Percentiles rank a stretch among this genome's conserved stretches.
Conservation (phyloP, 768 basidiomycete genomes). For the Terana coerulea region DNA sequence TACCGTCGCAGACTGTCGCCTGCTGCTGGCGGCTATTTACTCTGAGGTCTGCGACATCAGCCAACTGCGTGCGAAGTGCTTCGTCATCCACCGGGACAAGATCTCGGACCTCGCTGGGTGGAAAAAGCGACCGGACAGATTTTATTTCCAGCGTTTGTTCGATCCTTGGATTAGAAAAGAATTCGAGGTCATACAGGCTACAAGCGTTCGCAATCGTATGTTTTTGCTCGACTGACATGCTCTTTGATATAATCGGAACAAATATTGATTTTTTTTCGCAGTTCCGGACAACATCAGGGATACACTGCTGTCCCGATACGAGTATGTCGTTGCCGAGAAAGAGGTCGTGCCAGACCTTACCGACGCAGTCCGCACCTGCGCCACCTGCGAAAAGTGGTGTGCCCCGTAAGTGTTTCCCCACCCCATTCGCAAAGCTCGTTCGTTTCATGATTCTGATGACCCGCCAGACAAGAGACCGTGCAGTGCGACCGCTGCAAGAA, state of each 20-base stretch:
- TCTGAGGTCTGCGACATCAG: conserved; percentile 94
- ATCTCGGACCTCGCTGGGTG: conserved; percentile 89
- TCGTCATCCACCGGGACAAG: conserved; percentile 93
- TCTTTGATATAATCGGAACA: conserved; percentile 3
- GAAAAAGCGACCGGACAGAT: conserved; percentile 92
- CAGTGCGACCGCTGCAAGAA: conserved; percentile 90
- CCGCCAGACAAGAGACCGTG: conserved; percentile 71
- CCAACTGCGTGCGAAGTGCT: conserved; percentile 89
- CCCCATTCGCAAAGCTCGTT: conserved; percentile 9
- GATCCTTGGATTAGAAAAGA: conserved; percentile 98
- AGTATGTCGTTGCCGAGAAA: conserved; percentile 94
- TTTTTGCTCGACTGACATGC: conserved; percentile 18
- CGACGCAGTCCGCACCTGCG: conserved; percentile 80
- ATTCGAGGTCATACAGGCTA: conserved; percentile 90
- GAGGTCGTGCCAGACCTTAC: conserved; percentile 90
- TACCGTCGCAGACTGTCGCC: conserved; percentile 83
- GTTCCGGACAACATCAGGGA: conserved; percentile 82
- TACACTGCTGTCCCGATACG: conserved; percentile 76
- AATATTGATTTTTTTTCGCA: conserved; percentile 32
- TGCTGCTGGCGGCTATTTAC: conserved; percentile 93
- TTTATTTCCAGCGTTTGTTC: conserved; percentile 94
- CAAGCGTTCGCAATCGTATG: conserved; percentile 87
- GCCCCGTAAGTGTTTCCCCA: conserved; percentile 56
- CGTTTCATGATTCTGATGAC: conserved; percentile 16
- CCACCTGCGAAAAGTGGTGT: conserved; percentile 86